phyloP scores from a whole-genome alignment of 768 basidiomycete genomes.

The Tulasnella calospora region DNA sequence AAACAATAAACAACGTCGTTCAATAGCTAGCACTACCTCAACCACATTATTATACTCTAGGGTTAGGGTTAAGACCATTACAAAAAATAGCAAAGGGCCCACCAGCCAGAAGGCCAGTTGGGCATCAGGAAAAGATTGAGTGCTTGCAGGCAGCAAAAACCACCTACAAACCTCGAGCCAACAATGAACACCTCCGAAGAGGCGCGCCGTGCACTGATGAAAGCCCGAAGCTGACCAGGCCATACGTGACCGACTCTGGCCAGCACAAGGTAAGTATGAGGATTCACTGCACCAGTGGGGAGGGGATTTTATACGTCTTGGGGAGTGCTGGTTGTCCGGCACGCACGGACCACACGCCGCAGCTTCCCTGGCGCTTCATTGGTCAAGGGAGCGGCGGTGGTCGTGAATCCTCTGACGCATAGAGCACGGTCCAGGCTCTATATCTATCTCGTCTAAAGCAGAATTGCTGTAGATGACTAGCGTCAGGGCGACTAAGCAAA shows the following conservation, averaged over 20 bases:
- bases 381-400: not conserved
- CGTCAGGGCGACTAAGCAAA: not conserved
- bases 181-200: not conserved
- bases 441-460: not conserved
- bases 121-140: slow-evolving; percentile 18
- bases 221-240: not conserved
- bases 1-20: too few species aligned
- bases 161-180: slow-evolving; percentile 4
- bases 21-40: too few species aligned
- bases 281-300: not conserved
- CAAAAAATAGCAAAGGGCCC: not conserved
- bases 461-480: not conserved
- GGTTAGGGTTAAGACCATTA: not conserved
- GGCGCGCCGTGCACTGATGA: slow-evolving; percentile 16
- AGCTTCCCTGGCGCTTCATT: not conserved
- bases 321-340: not conserved
- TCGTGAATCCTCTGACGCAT: not conserved
- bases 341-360: not conserved
- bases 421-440: not conserved
- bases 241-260: not conserved
- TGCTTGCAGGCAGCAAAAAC: slow-evolving; percentile 8
- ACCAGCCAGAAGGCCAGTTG: slow-evolving; percentile 16
- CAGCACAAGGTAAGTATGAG: slow-evolving; percentile 19
- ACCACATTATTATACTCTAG: too few species aligned
- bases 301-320: not conserved